These are phyloP conservation scores for Thelonectria discophora DNA, from an alignment of 2,329 filamentous ascomycete genomes.

Conservation along the genomic window DNA sequence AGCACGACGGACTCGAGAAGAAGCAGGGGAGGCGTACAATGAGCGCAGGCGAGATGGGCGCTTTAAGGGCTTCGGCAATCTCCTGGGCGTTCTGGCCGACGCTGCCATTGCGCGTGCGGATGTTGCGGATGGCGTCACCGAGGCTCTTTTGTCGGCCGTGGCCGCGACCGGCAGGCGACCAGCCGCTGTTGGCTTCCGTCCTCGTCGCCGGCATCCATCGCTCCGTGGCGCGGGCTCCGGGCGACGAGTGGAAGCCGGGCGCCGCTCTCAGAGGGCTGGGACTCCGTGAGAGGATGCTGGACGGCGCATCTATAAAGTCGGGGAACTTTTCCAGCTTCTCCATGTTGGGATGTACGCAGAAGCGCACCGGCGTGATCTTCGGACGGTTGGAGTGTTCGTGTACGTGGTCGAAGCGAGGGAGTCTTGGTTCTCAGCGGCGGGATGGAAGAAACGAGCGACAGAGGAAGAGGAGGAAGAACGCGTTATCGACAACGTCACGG, in stretches of 20 bases:
- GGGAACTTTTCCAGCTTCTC: slow-evolving; percentile 64
- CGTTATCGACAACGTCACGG: slow-evolving; percentile 18
- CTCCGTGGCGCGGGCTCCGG: slow-evolving; percentile 38
- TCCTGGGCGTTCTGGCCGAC: slow-evolving; percentile 94
- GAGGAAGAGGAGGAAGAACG: slow-evolving; percentile 1
- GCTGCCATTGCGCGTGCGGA: slow-evolving; percentile 82
- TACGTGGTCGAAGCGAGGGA: slow-evolving; percentile 15
- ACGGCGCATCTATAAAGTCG: slow-evolving; percentile 58
- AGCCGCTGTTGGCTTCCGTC: slow-evolving; percentile 36
- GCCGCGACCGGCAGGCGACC: slow-evolving; percentile 51
- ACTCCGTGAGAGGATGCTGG: slow-evolving; percentile 41
- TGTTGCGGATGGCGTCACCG: slow-evolving; percentile 84
- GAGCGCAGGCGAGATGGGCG: slow-evolving; percentile 86
- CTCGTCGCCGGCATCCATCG: slow-evolving; percentile 43
- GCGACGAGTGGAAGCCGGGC: slow-evolving; percentile 38
- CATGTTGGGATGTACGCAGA: slow-evolving; percentile 13
- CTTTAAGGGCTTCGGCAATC: slow-evolving; percentile 88
- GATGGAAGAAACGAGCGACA: slow-evolving; percentile 32
- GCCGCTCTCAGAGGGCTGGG: slow-evolving; percentile 42
- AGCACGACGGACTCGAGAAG: slow-evolving; percentile 32
- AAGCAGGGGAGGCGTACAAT: slow-evolving; percentile 66
- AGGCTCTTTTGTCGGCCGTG: slow-evolving; percentile 86
- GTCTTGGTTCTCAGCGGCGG: background rate
- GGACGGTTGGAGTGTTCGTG: background rate
- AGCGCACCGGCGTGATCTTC: slow-evolving; percentile 8